These are phyloP conservation scores for Apostasia ramifera DNA, from an alignment of 106 monocot species.

Conservation along the genomic window DNA sequence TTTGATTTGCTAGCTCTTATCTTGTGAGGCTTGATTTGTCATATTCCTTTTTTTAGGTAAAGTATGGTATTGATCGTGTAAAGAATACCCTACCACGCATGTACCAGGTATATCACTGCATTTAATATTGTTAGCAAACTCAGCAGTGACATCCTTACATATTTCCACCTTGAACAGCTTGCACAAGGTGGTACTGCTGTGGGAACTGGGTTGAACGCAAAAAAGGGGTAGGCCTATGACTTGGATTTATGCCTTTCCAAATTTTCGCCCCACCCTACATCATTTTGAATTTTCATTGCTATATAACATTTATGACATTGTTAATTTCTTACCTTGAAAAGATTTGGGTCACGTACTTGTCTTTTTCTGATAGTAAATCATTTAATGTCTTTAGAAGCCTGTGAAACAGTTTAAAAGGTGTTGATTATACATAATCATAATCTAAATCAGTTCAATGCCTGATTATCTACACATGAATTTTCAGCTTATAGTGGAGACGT, in stretches of 20 bases:
- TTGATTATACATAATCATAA: too few species aligned
- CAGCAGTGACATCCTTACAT: background rate
- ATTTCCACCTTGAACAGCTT: constrained; percentile 48
- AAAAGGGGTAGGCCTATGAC: constrained; percentile 62
- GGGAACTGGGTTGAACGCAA: constrained; percentile 93
- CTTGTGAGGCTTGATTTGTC: background rate
- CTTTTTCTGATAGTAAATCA: too few species aligned
- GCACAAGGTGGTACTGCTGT: constrained; percentile 99
- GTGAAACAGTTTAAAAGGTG: too few species aligned
- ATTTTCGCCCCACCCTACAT: background rate
- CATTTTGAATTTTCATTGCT: background rate
- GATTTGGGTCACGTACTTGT: too few species aligned
- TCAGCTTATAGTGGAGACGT: too few species aligned
- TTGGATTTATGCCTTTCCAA: background rate
- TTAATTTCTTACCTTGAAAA: too few species aligned
- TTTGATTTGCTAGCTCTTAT: background rate
- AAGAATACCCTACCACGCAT: constrained; percentile 68
- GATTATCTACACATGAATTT: too few species aligned
- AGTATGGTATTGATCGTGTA: constrained; percentile 80
- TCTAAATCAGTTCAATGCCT: too few species aligned
- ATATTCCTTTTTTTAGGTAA: constrained; percentile 40
- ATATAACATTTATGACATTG: too few species aligned
- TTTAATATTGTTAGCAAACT: background rate
- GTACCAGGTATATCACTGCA: constrained; percentile 64
- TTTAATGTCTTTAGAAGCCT: too few species aligned